Conservation (phyloP, 495 filamentous ascomycete species). For the Neurospora hispaniola region DNA sequence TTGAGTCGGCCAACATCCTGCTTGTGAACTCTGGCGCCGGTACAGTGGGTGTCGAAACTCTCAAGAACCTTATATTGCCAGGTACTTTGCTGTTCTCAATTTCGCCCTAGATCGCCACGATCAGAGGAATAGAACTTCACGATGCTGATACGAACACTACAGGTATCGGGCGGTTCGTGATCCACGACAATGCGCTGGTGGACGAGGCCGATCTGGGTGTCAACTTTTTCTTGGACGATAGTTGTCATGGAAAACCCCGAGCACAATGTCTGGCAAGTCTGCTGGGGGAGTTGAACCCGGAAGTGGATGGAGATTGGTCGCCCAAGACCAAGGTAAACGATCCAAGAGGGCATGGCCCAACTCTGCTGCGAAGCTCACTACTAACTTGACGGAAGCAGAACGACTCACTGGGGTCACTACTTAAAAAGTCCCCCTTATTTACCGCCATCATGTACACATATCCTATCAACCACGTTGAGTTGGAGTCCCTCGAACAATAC, state of each 20-base stretch:
- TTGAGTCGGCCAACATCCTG: conserved; percentile 82
- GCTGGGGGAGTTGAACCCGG: conserved; percentile 88
- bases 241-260: conserved; percentile 66
- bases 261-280: conserved; percentile 66
- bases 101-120: neutral
- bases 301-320: conserved; percentile 63
- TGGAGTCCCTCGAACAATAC: conserved; percentile 48
- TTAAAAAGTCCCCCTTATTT: conserved; percentile 42
- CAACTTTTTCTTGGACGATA: conserved; percentile 89
- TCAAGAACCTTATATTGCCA: conserved; percentile 94
- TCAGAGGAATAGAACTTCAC: neutral
- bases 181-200: conserved; percentile 71
- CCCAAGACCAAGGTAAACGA: conserved; percentile 28
- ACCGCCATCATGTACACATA: conserved; percentile 67
- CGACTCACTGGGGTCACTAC: conserved; percentile 24
- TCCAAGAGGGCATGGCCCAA: neutral
- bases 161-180: conserved; percentile 91
- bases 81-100: conserved; percentile 26
- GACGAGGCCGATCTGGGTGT: conserved; percentile 77
- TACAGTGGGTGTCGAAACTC: conserved; percentile 77
- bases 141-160: neutral
- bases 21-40: conserved; percentile 77
- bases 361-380: conserved; percentile 6
- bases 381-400: conserved; percentile 1
- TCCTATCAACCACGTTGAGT: conserved; percentile 49